These are phyloP conservation scores for Pichia sp. DNA, from an alignment of 1,139 yeast genomes.

Conservation along the genomic window DNA sequence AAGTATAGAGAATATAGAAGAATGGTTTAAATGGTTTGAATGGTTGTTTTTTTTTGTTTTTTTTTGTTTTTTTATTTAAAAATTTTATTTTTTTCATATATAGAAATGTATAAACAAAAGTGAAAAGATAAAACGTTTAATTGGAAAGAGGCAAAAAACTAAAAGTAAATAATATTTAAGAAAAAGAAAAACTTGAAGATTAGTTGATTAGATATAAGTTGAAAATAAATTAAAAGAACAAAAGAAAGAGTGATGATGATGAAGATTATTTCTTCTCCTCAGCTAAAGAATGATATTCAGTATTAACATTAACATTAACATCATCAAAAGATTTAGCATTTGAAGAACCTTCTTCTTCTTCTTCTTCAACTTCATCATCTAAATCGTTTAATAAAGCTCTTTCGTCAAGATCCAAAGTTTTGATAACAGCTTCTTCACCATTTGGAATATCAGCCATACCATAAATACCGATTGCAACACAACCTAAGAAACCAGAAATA, in stretches of 20 bases:
- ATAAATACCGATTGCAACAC: slow-evolving; percentile 67
- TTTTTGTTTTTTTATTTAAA: too few species aligned
- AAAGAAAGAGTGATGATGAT: background rate
- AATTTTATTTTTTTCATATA: too few species aligned
- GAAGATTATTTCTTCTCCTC: background rate
- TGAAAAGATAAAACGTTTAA: too few species aligned
- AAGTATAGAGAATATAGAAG: background rate
- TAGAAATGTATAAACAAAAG: too few species aligned
- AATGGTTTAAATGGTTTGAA: too few species aligned
- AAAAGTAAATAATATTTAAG: too few species aligned
- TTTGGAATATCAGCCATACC: slow-evolving; percentile 72
- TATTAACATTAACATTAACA: slow-evolving; percentile 11
- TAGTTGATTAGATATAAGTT: too few species aligned
- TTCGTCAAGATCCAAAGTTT: slow-evolving; percentile 42
- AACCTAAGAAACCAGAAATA: slow-evolving; percentile 72
- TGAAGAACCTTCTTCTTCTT: slow-evolving; percentile 9
- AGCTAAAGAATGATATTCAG: slow-evolving; percentile 5
- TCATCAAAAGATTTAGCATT: slow-evolving; percentile 12
- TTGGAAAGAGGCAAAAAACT: too few species aligned
- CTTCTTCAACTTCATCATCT: slow-evolving; percentile 12
- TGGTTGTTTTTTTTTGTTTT: too few species aligned
- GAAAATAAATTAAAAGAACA: background rate
- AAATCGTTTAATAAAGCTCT: slow-evolving; percentile 18
- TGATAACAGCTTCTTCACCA: slow-evolving; percentile 46
- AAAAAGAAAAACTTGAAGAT: too few species aligned